Conservation (phyloP, 169 alveolate species). For the Plasmodium vinckei region DNA sequence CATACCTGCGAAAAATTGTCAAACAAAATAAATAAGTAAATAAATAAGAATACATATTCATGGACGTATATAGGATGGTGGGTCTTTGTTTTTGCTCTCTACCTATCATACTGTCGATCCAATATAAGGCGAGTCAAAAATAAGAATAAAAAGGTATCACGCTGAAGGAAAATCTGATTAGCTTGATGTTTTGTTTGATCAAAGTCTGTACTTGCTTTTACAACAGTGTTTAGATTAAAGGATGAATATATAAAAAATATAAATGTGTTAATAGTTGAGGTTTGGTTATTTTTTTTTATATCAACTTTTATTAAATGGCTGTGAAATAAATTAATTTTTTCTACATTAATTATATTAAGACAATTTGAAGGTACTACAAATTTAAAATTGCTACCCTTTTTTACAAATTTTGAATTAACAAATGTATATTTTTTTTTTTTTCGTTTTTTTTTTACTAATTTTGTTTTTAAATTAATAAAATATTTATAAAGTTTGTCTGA, state of each 20-base stretch:
- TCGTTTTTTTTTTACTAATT: not conserved
- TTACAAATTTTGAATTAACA: constrained; percentile 4
- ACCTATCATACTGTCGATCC: too few relatives aligned
- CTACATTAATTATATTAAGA: constrained; percentile 15
- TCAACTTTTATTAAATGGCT: constrained; percentile 45
- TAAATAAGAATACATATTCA: not conserved
- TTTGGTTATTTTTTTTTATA: not conserved
- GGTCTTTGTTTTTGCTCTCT: too few relatives aligned
- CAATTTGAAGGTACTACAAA: not conserved
- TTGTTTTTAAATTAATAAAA: constrained; percentile 11
- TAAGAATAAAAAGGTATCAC: constrained; percentile 13
- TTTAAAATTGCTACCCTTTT: constrained; percentile 19
- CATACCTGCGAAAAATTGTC: constrained; percentile 5
- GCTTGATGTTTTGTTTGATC: not conserved
- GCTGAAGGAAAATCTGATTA: constrained; percentile 11
- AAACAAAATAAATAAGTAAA: not conserved
- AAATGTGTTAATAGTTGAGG: constrained; percentile 12
- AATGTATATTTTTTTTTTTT: constrained; percentile 30
- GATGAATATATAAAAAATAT: constrained; percentile 26
- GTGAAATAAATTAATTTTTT: constrained; percentile 49
- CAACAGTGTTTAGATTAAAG: constrained; percentile 25
- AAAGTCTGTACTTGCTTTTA: not conserved
- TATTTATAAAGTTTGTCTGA: constrained; percentile 25
- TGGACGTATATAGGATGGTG: too few relatives aligned
- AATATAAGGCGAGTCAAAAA: constrained; percentile 12